Conservation (phyloP, 2,329 filamentous ascomycete species). For the Fusarium sp. region DNA sequence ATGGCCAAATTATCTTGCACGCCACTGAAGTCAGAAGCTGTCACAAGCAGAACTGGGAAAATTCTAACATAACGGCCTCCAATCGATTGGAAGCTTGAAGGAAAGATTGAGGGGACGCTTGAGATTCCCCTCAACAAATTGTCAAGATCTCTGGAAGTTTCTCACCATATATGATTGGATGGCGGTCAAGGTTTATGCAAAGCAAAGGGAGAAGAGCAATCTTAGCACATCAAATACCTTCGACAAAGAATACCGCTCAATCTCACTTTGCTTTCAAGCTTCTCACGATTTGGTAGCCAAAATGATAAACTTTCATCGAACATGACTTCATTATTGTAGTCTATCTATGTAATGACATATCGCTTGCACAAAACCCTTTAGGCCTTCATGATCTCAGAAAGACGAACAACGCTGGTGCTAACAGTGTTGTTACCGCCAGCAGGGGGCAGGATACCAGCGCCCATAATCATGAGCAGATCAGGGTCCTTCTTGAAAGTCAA, state of each 20-base stretch:
- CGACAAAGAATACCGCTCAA: accelerated
- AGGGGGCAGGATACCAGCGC: slow-evolving; percentile 58
- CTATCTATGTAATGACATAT: background rate
- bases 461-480: slow-evolving; percentile 55
- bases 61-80: background rate
- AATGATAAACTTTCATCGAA: background rate
- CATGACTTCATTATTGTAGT: background rate
- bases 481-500: slow-evolving; percentile 51
- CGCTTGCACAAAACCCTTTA: background rate
- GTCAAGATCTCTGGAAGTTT: background rate
- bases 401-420: slow-evolving; percentile 50
- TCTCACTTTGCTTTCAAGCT: background rate
- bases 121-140: background rate
- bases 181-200: accelerated
- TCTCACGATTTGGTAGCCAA: background rate
- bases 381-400: slow-evolving; percentile 45
- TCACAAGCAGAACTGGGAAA: background rate
- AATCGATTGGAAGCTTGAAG: background rate
- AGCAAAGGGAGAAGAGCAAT: background rate
- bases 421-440: slow-evolving; percentile 57
- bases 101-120: background rate
- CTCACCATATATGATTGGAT: background rate
- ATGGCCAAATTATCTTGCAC: background rate
- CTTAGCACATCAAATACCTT: accelerated
- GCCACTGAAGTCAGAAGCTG: background rate